Percentiles rank a stretch among this genome's conserved stretches.
phyloP scores from a whole-genome alignment of 257 asterid genomes.

The Jaltomata sinuosa region DNA sequence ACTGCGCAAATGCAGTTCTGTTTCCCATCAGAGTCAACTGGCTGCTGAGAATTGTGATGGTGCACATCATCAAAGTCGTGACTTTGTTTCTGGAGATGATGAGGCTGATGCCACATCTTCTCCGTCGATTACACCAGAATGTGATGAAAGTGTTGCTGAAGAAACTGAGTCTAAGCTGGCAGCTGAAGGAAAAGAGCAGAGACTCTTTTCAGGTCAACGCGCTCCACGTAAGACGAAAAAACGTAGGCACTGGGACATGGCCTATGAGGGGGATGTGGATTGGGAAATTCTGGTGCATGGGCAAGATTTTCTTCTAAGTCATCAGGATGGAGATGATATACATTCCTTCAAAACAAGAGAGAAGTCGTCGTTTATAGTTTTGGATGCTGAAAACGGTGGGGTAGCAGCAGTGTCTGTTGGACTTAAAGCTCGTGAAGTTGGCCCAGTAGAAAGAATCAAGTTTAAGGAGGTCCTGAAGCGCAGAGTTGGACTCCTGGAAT shows the following conservation, averaged over 20 bases:
- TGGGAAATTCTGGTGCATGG: constrained; percentile 79
- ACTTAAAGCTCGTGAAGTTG: constrained; percentile 73
- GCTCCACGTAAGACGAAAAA: constrained; percentile 57
- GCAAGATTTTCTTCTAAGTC: constrained; percentile 54
- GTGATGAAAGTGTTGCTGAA: constrained; percentile 38
- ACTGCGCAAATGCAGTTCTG: constrained; percentile 1
- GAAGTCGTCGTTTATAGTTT: constrained; percentile 27
- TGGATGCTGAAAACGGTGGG: constrained; percentile 61
- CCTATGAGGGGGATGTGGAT: constrained; percentile 95
- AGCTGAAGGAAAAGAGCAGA: constrained; percentile 38
- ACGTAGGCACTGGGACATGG: constrained; percentile 90
- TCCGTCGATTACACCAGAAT: constrained; percentile 37
- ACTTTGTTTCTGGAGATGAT: constrained; percentile 43
- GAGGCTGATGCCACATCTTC: constrained; percentile 34
- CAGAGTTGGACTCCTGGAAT: constrained; percentile 94
- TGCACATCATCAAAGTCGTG: constrained; percentile 22
- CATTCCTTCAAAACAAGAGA: constrained; percentile 36
- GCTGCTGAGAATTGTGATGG: constrained; percentile 28
- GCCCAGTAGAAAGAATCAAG: constrained; percentile 82
- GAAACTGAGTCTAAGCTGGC: constrained; percentile 31
- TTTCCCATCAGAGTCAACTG: constrained; percentile 11
- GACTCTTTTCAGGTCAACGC: constrained; percentile 48
- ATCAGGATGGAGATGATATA: constrained; percentile 32
- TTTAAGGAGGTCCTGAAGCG: constrained; percentile 87
- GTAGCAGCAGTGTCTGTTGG: constrained; percentile 87